Evolutionary conservation across 2,329 filamentous ascomycete species (phyloP).

Genomic region (Elsinoe ampelina): DNA sequence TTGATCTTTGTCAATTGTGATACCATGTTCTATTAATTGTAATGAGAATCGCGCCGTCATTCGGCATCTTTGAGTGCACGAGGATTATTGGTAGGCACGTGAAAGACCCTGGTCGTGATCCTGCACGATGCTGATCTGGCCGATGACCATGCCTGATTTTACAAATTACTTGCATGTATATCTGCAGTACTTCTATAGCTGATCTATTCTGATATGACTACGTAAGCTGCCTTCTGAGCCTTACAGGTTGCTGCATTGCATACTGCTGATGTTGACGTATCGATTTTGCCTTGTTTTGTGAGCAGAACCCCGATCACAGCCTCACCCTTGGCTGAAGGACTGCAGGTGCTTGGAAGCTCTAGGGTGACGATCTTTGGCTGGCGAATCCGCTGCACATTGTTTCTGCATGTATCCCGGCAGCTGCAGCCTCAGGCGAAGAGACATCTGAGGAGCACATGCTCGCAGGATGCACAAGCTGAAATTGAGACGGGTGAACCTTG

Average conservation of each 20-base stretch:
- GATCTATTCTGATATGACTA: not conserved
- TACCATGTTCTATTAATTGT: not conserved
- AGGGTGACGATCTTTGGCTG: not conserved
- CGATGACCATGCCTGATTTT: not conserved
- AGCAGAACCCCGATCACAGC: not conserved
- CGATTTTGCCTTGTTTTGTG: not conserved
- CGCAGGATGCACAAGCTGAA: not conserved
- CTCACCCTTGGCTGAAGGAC: constrained; percentile 7
- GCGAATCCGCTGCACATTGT: not conserved
- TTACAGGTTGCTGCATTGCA: not conserved
- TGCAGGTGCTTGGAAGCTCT: not conserved
- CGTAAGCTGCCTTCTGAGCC: not conserved
- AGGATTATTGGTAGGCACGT: not conserved
- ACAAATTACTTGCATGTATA: not conserved
- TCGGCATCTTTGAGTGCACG: too few relatives aligned
- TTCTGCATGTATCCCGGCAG: not conserved
- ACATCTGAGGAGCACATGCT: not conserved
- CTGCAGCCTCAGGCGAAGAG: not conserved
- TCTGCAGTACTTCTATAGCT: not conserved
- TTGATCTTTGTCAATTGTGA: constrained; percentile 1
- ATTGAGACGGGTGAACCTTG: not conserved
- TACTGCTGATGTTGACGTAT: not conserved
- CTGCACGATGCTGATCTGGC: not conserved
- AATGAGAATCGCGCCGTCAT: not conserved
- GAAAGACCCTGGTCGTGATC: not conserved